Evolutionary conservation across 805 yeast species (phyloP), one percentile per base, ranked within the genome.

Genomic region (Teunomyces kruisii): DNA sequence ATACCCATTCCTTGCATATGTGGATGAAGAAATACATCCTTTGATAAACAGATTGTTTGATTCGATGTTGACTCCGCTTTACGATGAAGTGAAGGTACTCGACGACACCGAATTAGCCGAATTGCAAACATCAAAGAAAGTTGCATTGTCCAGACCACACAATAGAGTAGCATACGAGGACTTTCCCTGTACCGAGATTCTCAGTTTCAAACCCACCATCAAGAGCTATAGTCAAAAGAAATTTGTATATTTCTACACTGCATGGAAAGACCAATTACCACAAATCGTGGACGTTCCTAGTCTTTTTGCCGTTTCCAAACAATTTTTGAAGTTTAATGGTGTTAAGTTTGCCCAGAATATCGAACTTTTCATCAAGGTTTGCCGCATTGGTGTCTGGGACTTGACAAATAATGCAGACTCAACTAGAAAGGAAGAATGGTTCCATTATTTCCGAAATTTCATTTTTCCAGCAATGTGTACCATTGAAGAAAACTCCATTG

Each of bases 401-500:
- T 59, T 80, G 31, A 41, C 42, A 10, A 42, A 40, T 3, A 54
- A 56, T 27, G 15, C 30, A 9, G 55, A 44, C 10, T 19, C 33
- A 15, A 5, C 42, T 5, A 50, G 49, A 13, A 56, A 50, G 42
- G 48, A 43, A 3, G 48, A 43, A 24, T 68, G 95, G 90, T 69
- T 84, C 40, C 76, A 76, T 35, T 86, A 74, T 53, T 78, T 75
- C 54, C 75, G 96, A 49, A 78, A 80, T 47, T 84, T 75, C 53
- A 69, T 92, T 1, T 75, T 87, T 24, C 92, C 94, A 0, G 71
- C 83, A 0, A 64, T 85, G 17, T 63, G 78, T 3, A 62, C 80
- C 22, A 61, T 83, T 4, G 76, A 71, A 10, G 76, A 76, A 13
- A 83, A 84, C 53, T 77, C 88, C 9, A 70, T 81, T 4, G 76